Evolutionary conservation across 1,284 basidiomycete species (phyloP), one percentile per base, ranked within the genome.

Genomic region (Cutaneotrichosporon sp.): DNA sequence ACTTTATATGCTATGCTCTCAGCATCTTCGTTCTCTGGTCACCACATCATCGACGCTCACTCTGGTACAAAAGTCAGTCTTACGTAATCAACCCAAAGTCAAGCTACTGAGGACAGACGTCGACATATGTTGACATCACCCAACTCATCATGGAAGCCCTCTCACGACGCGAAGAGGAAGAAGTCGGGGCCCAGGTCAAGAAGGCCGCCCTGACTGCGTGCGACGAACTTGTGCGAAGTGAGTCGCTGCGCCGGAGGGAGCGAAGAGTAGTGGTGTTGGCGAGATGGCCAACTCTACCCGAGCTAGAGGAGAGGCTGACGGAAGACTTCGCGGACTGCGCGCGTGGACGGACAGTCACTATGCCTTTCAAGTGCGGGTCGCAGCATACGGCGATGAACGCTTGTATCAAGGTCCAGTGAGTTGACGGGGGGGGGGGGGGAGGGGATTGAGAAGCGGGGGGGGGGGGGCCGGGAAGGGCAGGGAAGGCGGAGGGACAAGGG

Each of bases 101-200:
- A 14, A 8, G 16, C 10, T 14, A 18, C 30, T 16, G 51, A 53
- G 4, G 50, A 31, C 16, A 13, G 22, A 18, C n/a, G 42, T 46
- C 2, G 51, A 53, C 18, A 30, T 34, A 26, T 26, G 50, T 52
- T 31, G 18, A 16, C 49, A 14, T 38, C 50, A 30, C 34, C 58
- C 58, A 34, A 49, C 34, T 36, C 22, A 65, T 49, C 40, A 92
- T 92, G 91, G 88, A 92, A 79, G 85, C 91, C 30, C 85, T 96
- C 36, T 94, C 92, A 31, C 86, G 92, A 68, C 85, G 92, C 64
- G 92, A 96, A 81, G 92, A 94, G 76, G 89, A 92, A 55, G 89
- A 88, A 13, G 79, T 62, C 53, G 50, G 62, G 56, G 51, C 51
- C 32, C 34, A 53, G 18, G 89, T 90, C n/a, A 93, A 92, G 75